phyloP scores from a whole-genome alignment of 2,329 filamentous ascomycete genomes.

The Neophaeococcomyces mojaviensis region DNA sequence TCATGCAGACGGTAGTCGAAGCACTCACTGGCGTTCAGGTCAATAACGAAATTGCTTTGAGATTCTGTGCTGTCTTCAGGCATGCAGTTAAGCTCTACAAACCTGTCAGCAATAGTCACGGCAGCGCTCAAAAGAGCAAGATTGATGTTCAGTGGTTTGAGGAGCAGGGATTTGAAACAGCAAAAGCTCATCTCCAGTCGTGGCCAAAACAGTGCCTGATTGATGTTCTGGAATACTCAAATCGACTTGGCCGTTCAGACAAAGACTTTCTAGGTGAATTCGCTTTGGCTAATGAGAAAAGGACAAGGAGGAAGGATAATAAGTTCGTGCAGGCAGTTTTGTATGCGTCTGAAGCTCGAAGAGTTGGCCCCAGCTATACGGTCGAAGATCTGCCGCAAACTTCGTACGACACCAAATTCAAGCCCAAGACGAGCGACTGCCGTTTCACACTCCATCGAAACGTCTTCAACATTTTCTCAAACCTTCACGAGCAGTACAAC shows the following conservation, averaged over 20 bases:
- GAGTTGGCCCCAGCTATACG: conserved; percentile 7
- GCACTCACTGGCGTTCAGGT: conserved; percentile 17
- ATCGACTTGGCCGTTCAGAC: conserved; percentile 4
- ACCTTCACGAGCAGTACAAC: conserved; percentile 5
- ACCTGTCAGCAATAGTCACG: neutral
- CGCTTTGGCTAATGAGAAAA: neutral
- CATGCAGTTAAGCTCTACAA: conserved; percentile 3
- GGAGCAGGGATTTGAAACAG: conserved; percentile 13
- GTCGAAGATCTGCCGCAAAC: conserved; percentile 18
- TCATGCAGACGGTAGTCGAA: conserved; percentile 37
- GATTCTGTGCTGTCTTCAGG: conserved; percentile 17
- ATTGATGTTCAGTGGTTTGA: conserved; percentile 19
- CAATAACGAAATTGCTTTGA: conserved; percentile 13
- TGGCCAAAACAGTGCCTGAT: conserved; percentile 18
- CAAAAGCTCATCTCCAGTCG: conserved; percentile 10
- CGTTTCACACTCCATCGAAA: conserved; percentile 14
- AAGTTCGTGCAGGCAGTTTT: conserved; percentile 16
- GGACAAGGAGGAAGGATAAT: neutral
- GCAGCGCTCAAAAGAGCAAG: neutral
- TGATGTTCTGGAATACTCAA: conserved; percentile 19
- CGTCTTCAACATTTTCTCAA: conserved; percentile 13
- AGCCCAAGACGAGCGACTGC: conserved; percentile 10
- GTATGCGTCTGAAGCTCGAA: conserved; percentile 16
- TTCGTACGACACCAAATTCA: conserved; percentile 8
- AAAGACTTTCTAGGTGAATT: neutral